Percentiles rank a stretch among this genome's conserved stretches.
Conservation (phyloP, 2,329 filamentous ascomycete genomes). For the Exophiala bonariae region DNA sequence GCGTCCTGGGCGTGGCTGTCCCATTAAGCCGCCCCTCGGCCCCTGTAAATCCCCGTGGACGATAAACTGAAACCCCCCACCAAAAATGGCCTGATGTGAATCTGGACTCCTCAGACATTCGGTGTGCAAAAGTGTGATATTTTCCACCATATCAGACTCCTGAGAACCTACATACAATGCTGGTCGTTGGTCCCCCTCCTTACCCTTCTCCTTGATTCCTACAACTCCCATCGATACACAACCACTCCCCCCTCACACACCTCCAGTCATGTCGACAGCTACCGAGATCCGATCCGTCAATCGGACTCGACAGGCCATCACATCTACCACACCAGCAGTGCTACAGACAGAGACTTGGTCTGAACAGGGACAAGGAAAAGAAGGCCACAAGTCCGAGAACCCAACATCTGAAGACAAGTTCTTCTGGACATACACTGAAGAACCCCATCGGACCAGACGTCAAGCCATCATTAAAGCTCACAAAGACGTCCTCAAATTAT, state of each 20-base stretch:
- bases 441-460: constrained; percentile 87
- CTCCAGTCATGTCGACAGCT: constrained; percentile 16
- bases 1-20: no score
- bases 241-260: neutral
- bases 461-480: constrained; percentile 97
- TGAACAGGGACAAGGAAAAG: neutral
- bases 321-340: neutral
- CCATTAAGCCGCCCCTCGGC: no score
- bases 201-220: neutral
- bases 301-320: constrained; percentile 4
- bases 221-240: no score
- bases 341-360: constrained; percentile 6
- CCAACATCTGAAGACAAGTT: constrained; percentile 59
- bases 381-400: neutral
- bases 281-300: constrained; percentile 19
- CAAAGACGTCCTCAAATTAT: constrained; percentile 96
- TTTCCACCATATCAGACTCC: no score
- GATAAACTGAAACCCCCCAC: no score
- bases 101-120: no score
- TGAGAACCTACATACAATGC: no score
- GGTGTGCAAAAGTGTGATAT: no score
- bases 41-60: no score
- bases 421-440: constrained; percentile 99
- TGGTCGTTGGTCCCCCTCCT: no score
- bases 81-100: no score